phyloP scores from a whole-genome alignment of 352 stramenopile genomes.

The Phytophthora kernoviae region DNA sequence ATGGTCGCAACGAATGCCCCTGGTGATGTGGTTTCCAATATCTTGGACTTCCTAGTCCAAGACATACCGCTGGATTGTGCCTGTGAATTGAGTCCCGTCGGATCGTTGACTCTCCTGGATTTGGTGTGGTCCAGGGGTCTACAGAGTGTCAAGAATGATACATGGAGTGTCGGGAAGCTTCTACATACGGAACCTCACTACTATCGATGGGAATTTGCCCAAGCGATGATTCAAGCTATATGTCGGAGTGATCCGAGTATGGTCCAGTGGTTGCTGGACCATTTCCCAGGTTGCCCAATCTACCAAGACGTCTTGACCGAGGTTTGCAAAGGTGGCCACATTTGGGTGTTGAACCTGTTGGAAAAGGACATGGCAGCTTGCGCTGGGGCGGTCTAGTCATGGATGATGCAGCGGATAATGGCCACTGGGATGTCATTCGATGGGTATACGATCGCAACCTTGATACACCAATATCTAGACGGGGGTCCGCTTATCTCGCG shows the following conservation, averaged over 20 bases:
- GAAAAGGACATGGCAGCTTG: background rate
- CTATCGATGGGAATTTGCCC: too few species aligned
- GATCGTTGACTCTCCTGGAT: constrained; percentile 1
- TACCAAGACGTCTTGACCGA: background rate
- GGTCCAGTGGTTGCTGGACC: background rate
- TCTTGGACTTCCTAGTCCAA: constrained; percentile 2
- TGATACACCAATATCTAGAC: background rate
- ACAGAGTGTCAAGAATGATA: too few species aligned
- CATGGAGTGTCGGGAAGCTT: background rate
- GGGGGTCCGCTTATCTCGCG: background rate
- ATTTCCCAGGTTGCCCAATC: background rate
- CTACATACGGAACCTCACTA: too few species aligned
- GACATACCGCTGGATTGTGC: background rate
- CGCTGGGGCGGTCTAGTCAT: background rate
- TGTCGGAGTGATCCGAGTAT: too few species aligned
- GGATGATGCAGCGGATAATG: background rate
- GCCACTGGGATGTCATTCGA: background rate
- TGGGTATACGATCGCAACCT: background rate
- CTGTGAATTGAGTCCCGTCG: background rate
- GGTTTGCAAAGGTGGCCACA: background rate
- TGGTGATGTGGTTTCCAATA: background rate
- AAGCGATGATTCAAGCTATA: too few species aligned
- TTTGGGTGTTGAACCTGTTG: constrained; percentile 1
- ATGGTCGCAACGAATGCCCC: too few species aligned
- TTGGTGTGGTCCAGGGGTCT: constrained; percentile 3